phyloP scores from a whole-genome alignment of 345 rosid genomes.

The Excoecaria agallocha region DNA sequence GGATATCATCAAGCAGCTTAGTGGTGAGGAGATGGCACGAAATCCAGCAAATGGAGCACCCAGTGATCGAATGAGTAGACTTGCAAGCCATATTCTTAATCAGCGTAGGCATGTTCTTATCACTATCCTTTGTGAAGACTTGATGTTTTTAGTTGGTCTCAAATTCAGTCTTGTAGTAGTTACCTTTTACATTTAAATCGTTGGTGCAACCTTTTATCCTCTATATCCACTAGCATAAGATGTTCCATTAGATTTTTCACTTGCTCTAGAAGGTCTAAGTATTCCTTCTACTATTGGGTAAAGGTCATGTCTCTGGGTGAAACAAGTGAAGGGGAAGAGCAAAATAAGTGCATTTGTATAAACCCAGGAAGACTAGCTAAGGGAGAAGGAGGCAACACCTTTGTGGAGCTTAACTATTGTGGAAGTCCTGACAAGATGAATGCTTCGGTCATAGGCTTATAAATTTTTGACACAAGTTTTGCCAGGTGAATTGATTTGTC shows the following conservation, averaged over 20 bases:
- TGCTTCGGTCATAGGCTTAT: constrained; percentile 68
- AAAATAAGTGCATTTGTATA: constrained; percentile 61
- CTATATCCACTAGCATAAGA: constrained; percentile 79
- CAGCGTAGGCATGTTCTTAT: constrained; percentile 55
- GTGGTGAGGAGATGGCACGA: constrained; percentile 81
- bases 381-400: constrained; percentile 88
- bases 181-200: not conserved
- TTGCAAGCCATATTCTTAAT: constrained; percentile 70
- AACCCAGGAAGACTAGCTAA: constrained; percentile 88
- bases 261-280: constrained; percentile 61
- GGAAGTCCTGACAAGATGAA: constrained; percentile 56
- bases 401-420: constrained; percentile 60
- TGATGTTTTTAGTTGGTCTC: constrained; percentile 1
- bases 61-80: constrained; percentile 80
- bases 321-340: constrained; percentile 50
- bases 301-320: constrained; percentile 63
- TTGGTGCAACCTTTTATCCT: constrained; percentile 75
- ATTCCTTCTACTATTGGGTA: constrained; percentile 31
- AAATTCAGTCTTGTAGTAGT: not conserved
- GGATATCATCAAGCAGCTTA: constrained; percentile 80
- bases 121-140: constrained; percentile 5
- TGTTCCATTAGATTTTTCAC: constrained; percentile 72
- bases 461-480: constrained; percentile 12
- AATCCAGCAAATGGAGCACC: constrained; percentile 53
- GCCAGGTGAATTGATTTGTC: not conserved